Conservation (phyloP, 352 stramenopile genomes). For the Pythium graminicola region DNA sequence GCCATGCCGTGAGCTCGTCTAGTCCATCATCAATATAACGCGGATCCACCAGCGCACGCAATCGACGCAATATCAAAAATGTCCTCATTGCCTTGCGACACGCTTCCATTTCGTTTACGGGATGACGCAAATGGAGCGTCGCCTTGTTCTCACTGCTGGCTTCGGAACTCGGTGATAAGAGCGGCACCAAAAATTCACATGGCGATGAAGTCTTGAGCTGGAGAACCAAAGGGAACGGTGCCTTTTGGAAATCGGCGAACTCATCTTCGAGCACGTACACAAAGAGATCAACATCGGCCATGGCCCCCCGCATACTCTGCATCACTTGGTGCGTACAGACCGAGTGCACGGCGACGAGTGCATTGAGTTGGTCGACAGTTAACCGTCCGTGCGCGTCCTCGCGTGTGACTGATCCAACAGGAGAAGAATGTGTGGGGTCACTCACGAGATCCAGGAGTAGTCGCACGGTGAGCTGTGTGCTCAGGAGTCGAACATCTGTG, state of each 20-base stretch:
- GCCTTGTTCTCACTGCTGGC: constrained; percentile 19
- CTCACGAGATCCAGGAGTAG: constrained; percentile 53
- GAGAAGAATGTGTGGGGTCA: constrained; percentile 18
- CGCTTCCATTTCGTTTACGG: constrained; percentile 63
- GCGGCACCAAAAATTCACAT: constrained; percentile 60
- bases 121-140: constrained; percentile 40
- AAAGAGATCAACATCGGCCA: constrained; percentile 75
- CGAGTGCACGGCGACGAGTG: constrained; percentile 54
- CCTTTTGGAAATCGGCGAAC: constrained; percentile 39
- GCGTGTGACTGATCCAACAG: neutral
- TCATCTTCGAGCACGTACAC: constrained; percentile 79
- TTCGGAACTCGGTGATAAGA: constrained; percentile 16
- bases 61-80: constrained; percentile 53
- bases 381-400: constrained; percentile 7
- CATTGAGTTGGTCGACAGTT: constrained; percentile 14
- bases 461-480: constrained; percentile 41
- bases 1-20: constrained; percentile 45
- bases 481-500: constrained; percentile 48
- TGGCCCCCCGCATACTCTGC: constrained; percentile 74
- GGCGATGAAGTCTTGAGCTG: constrained; percentile 57
- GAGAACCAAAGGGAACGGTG: constrained; percentile 41
- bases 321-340: constrained; percentile 65
- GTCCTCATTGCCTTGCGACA: constrained; percentile 63
- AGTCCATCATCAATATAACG: constrained; percentile 40
- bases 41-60: constrained; percentile 47